These are phyloP conservation scores for Eutrema salsugineum DNA, from an alignment of 441 rosid genomes.

Conservation along the genomic window DNA sequence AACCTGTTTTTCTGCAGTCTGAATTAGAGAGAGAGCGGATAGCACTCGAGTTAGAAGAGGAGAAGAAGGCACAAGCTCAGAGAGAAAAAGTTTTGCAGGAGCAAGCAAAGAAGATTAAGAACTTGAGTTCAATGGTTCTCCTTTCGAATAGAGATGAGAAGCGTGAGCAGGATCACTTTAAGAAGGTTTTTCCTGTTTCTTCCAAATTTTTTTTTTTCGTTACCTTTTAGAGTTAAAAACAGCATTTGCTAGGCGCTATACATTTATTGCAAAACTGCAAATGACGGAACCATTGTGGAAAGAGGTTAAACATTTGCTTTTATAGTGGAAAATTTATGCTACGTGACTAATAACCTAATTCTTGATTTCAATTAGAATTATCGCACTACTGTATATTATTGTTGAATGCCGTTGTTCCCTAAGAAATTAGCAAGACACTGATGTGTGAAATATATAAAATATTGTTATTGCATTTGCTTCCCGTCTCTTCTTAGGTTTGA, in stretches of 20 bases:
- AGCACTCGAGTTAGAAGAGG: conserved; percentile 91
- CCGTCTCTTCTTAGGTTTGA: conserved; percentile 12
- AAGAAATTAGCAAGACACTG: background rate
- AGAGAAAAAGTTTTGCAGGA: conserved; percentile 86
- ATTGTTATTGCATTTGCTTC: background rate
- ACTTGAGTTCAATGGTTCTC: conserved; percentile 89
- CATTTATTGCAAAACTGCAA: background rate
- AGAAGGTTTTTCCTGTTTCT: conserved; percentile 55
- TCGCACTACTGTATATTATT: background rate
- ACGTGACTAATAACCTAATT: background rate
- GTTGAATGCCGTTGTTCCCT: background rate
- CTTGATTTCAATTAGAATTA: conserved; percentile 4
- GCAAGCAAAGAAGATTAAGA: conserved; percentile 92
- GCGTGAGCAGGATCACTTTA: conserved; percentile 56
- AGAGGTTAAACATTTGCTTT: background rate
- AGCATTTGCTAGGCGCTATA: background rate
- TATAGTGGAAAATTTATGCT: background rate
- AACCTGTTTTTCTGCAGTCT: conserved; percentile 46
- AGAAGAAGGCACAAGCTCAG: conserved; percentile 93
- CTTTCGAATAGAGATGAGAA: conserved; percentile 72
- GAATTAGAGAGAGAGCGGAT: conserved; percentile 96
- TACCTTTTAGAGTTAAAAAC: background rate
- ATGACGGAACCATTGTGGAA: background rate
- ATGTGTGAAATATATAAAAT: background rate
- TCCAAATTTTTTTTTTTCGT: background rate